Base-by-base conservation (phyloP, 1,139 yeast species). In the Kodamaea ohmeri region DNA sequence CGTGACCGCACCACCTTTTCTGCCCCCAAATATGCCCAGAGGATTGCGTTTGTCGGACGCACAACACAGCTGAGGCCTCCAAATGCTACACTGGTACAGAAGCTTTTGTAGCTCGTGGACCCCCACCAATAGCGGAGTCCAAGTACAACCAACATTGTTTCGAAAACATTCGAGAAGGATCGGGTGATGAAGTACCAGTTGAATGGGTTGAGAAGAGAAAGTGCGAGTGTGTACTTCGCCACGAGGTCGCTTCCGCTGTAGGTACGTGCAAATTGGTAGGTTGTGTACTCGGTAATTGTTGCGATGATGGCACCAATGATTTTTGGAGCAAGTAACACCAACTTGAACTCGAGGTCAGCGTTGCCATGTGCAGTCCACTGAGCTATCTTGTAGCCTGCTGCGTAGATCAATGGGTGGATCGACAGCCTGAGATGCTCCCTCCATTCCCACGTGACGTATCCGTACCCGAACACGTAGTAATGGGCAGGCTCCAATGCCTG, bases 381-480 rank as follows among this genome's bases (percentile, higher is more conserved):
- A 2, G 48, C 56, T 1, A 60, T 1, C 37, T 53, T 49, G 49
- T 70, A 71, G 1, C 67, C 74, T 1, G 54, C 42, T 2, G 78
- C 73, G 56, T 86, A 89, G 1, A 90, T 43, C 36, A 82, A 60
- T 0, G 98, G 97, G 52, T 89, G 94, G 0, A 85, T 61, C 29
- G 87, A 80, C 12, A 95, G 83, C 43, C 99, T 63, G 7, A 94
- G 63, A 2, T 80, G 82, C 36, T 73, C 67, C 25, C 65, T 55
- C 98, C 98, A 94, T 60, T 94, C 99, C 98, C 99, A 94, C 0
- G 98, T 89, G 34, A 80, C 56, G 51, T 80, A 79, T 0, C 98
- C 98, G 45, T 81, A 83, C 1, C 94, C 92, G 57, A 73, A 89
- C 0, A 82, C 83, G 19, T 71, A 63, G 8, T 55, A 45, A 58